These are phyloP conservation scores for Neophaeococcomyces aloes DNA, from an alignment of 2,329 filamentous ascomycete species.

Conservation along the genomic window DNA sequence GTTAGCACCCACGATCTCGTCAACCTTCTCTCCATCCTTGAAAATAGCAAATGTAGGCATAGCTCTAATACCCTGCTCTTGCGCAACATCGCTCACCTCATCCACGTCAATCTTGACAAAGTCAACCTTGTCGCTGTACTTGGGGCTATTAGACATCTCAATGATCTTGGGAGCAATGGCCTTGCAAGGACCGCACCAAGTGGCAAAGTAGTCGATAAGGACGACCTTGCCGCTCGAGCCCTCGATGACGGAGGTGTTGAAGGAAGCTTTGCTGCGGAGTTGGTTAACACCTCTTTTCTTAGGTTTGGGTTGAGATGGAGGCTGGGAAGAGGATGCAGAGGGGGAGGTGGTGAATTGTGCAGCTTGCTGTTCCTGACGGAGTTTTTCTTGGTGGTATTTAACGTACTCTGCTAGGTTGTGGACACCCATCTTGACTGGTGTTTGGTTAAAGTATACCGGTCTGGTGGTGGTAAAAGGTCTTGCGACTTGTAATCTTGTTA, in stretches of 20 bases:
- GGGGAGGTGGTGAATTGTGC: slow-evolving; percentile 7
- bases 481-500: slow-evolving; percentile 3
- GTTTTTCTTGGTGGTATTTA: slow-evolving; percentile 21
- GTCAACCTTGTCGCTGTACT: slow-evolving; percentile 49
- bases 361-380: slow-evolving; percentile 18
- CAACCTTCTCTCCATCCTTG: slow-evolving; percentile 63
- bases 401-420: slow-evolving; percentile 30
- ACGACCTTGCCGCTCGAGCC: slow-evolving; percentile 47
- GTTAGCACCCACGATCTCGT: slow-evolving; percentile 71
- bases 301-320: slow-evolving; percentile 7
- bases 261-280: slow-evolving; percentile 47
- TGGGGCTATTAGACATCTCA: slow-evolving; percentile 44
- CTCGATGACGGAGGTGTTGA: slow-evolving; percentile 42
- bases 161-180: slow-evolving; percentile 64
- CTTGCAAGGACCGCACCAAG: slow-evolving; percentile 94
- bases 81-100: slow-evolving; percentile 60
- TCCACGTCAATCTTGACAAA: slow-evolving; percentile 94
- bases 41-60: slow-evolving; percentile 90
- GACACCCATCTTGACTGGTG: slow-evolving; percentile 36
- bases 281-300: slow-evolving; percentile 21
- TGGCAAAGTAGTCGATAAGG: slow-evolving; percentile 77
- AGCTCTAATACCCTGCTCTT: slow-evolving; percentile 69
- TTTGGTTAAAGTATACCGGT: slow-evolving; percentile 33
- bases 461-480: slow-evolving; percentile 25
- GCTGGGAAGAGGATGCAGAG: slow-evolving; percentile 1